These are phyloP conservation scores for Porodaedalea pini DNA, from an alignment of 1,284 basidiomycete genomes.

Conservation along the genomic window DNA sequence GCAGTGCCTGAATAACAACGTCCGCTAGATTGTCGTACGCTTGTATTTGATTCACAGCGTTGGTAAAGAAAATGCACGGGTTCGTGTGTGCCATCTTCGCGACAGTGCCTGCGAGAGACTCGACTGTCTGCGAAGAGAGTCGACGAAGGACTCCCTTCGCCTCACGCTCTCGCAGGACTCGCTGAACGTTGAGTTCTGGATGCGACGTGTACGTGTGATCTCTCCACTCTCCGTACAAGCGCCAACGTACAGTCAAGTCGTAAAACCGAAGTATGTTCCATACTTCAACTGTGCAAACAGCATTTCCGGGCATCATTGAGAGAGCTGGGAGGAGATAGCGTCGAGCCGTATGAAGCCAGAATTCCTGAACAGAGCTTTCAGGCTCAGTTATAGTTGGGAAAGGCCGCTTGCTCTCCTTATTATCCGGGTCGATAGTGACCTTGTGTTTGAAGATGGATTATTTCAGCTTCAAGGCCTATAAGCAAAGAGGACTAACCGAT, in stretches of 20 bases:
- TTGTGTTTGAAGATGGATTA: slow-evolving; percentile 36
- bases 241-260: slow-evolving; percentile 79
- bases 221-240: slow-evolving; percentile 95
- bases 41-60: slow-evolving; percentile 92
- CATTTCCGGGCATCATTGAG: slow-evolving; percentile 81
- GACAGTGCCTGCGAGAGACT: slow-evolving; percentile 81
- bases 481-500: slow-evolving; percentile 34
- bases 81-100: slow-evolving; percentile 94
- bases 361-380: slow-evolving; percentile 52
- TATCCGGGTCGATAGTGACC: slow-evolving; percentile 45
- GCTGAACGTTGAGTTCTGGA: slow-evolving; percentile 69
- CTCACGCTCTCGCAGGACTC: slow-evolving; percentile 71
- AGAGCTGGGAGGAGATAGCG: slow-evolving; percentile 84
- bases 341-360: slow-evolving; percentile 84
- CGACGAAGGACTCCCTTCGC: slow-evolving; percentile 79
- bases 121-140: slow-evolving; percentile 78
- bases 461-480: background rate
- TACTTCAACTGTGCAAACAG: slow-evolving; percentile 81
- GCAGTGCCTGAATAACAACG: slow-evolving; percentile 87
- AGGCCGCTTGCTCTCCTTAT: slow-evolving; percentile 38
- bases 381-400: slow-evolving; percentile 48
- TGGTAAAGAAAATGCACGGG: slow-evolving; percentile 87
- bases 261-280: slow-evolving; percentile 84
- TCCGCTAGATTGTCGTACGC: slow-evolving; percentile 93
- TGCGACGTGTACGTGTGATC: slow-evolving; percentile 65